Percentiles rank a stretch among this genome's conserved stretches.
Evolutionary conservation across 2,329 filamentous ascomycete genomes (phyloP).

Genomic region (Xylariales sp.): DNA sequence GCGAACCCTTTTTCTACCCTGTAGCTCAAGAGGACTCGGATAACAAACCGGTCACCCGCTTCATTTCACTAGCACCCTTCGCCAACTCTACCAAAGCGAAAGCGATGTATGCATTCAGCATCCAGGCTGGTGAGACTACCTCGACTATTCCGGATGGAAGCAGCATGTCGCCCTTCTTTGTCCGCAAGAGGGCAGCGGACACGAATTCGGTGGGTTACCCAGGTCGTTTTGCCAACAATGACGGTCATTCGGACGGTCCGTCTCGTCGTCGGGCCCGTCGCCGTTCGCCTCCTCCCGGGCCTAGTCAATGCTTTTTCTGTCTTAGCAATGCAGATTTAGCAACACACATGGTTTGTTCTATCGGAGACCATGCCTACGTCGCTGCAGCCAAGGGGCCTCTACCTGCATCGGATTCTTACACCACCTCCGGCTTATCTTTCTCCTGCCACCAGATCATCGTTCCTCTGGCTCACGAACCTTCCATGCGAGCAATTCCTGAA

Average conservation of each 20-base stretch:
- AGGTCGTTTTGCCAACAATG: slow-evolving; percentile 48
- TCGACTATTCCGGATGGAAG: slow-evolving; percentile 62
- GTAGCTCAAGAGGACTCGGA: slow-evolving; percentile 37
- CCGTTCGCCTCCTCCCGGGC: slow-evolving; percentile 58
- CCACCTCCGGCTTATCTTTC: slow-evolving; percentile 60
- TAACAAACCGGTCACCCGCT: slow-evolving; percentile 67
- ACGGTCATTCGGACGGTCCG: slow-evolving; percentile 40
- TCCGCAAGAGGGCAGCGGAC: slow-evolving; percentile 53
- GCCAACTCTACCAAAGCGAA: slow-evolving; percentile 75
- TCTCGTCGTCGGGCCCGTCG: slow-evolving; percentile 36
- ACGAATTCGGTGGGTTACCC: slow-evolving; percentile 41
- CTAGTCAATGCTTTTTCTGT: slow-evolving; percentile 90
- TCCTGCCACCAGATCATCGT: slow-evolving; percentile 89
- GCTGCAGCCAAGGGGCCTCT: slow-evolving; percentile 91
- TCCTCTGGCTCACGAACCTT: slow-evolving; percentile 76
- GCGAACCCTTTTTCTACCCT: slow-evolving; percentile 84
- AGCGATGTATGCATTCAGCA: slow-evolving; percentile 70
- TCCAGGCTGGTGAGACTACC: slow-evolving; percentile 60
- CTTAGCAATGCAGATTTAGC: slow-evolving; percentile 80
- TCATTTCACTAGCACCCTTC: slow-evolving; percentile 80
- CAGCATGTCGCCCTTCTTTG: slow-evolving; percentile 70
- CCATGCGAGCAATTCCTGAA: slow-evolving; percentile 61
- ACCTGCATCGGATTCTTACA: slow-evolving; percentile 64
- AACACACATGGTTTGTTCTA: slow-evolving; percentile 83
- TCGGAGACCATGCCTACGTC: slow-evolving; percentile 82